phyloP scores from a whole-genome alignment of 441 rosid genomes.

The Oxalis stricta region DNA sequence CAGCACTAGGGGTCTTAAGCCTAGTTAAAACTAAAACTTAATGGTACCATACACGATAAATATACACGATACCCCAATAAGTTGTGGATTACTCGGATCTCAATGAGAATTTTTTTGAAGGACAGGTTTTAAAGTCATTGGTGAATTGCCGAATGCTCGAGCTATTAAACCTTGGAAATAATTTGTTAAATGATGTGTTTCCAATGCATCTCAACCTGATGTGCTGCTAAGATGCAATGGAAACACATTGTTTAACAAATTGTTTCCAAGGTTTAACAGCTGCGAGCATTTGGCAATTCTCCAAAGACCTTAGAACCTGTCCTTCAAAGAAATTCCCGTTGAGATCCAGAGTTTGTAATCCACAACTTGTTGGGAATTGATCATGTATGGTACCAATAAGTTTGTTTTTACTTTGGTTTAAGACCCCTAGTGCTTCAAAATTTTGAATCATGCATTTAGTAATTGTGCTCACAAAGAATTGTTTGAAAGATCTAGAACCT shows the following conservation, averaged over 20 bases:
- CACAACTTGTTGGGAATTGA: background rate
- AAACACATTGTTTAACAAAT: slow-evolving; percentile 17
- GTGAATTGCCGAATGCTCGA: slow-evolving; percentile 15
- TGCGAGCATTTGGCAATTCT: slow-evolving; percentile 12
- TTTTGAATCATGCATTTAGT: slow-evolving; percentile 10
- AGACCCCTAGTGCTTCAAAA: background rate
- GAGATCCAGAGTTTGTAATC: slow-evolving; percentile 14
- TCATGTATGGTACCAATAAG: background rate
- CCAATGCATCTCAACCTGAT: slow-evolving; percentile 17
- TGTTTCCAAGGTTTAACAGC: slow-evolving; percentile 18
- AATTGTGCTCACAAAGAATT: slow-evolving; percentile 14
- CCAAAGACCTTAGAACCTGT: slow-evolving; percentile 14
- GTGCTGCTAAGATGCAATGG: slow-evolving; percentile 19
- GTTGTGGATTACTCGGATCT: slow-evolving; percentile 11
- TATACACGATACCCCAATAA: background rate
- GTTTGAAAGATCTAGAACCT: slow-evolving; percentile 16
- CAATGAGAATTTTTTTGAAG: slow-evolving; percentile 5
- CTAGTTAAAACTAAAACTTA: slow-evolving; percentile 13
- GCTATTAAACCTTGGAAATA: slow-evolving; percentile 23
- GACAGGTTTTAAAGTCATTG: slow-evolving; percentile 14
- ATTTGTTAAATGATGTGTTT: slow-evolving; percentile 14
- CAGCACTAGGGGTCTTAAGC: slow-evolving; percentile 3
- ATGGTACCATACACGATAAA: background rate
- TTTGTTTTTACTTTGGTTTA: slow-evolving; percentile 16
- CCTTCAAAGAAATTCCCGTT: slow-evolving; percentile 10